phyloP scores from a whole-genome alignment of 176 grass and related monocot species.

The Pontederia crassipes region DNA sequence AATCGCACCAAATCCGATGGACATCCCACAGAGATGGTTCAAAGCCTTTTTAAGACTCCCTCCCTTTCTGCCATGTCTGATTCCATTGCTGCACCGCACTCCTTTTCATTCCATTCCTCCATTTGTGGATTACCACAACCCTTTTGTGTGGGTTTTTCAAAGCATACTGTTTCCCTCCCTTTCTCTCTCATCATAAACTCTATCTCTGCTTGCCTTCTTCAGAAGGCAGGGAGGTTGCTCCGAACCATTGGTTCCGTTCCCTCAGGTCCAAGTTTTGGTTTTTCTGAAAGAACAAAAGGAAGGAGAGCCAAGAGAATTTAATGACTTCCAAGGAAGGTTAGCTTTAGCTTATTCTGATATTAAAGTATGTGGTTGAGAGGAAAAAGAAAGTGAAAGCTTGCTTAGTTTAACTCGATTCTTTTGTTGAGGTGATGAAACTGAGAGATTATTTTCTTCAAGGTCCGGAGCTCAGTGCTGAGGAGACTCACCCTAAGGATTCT shows the following conservation, averaged over 20 bases:
- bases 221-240: background rate
- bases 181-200: background rate
- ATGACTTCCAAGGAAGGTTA: constrained; percentile 30
- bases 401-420: background rate
- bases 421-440: constrained; percentile 13
- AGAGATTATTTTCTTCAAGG: constrained; percentile 15
- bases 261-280: constrained; percentile 17
- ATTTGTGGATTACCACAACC: no score
- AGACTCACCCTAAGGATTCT: background rate
- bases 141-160: background rate
- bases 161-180: background rate
- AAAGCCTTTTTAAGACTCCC: no score
- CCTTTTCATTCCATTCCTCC: no score
- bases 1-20: no score
- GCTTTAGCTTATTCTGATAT: background rate
- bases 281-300: background rate
- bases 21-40: no score
- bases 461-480: constrained; percentile 11
- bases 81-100: no score
- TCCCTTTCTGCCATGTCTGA: no score
- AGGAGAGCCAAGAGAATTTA: background rate
- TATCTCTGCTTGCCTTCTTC: background rate
- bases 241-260: constrained; percentile 4
- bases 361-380: background rate
- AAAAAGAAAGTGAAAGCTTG: background rate